Base-by-base conservation (phyloP, 768 basidiomycete genomes). In the Arthromyces matolae region DNA sequence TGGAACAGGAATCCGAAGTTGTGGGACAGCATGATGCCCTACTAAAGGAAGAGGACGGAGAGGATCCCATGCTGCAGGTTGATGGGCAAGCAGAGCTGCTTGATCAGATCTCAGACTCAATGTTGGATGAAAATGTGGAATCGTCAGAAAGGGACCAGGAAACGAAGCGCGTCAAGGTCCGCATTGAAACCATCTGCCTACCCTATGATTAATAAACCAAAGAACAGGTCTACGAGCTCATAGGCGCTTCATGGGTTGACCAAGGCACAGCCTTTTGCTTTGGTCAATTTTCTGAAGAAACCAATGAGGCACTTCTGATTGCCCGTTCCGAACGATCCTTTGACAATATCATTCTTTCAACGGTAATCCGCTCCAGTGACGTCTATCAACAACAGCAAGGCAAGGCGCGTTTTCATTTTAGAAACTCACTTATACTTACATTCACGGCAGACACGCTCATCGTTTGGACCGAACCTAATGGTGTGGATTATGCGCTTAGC, bases 401-500 rank as follows among this genome's bases (percentile, higher is more conserved):
- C 60, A 43, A 51, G n/a, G 51, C 47, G 34, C 36, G 32, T 19
- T 32, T 45, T 40, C 40, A 9, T 50, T 42, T 38, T 28, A 24
- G 38, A 9, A 53, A 28, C 41, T 36, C 14, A 22, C 51, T n/a
- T n/a, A 19, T 27, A 20, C 28, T 51, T 19, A 45, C 33, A 29
- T 43, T 47, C 33, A 13, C 52, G 42, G 24, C 68, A 94, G 95
- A 97, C 61, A 99, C 96, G 10, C 78, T 99, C 39, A 97, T 99
- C 57, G 95, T 97, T 16, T 99, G 96, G 96, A 98, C 95, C 3
- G 95, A 98, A 64, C 89, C 91, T 1, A 86, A 90, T 53, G 90
- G 91, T 23, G 83, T 88, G 29, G 96, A 99, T 66, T 94, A 96
- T 62, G 95, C 95, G 2, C 74, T 99, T 44, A 95, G 93, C 58